Base-by-base conservation (phyloP, 2,329 filamentous ascomycete genomes). In the Apiospora aurea region DNA sequence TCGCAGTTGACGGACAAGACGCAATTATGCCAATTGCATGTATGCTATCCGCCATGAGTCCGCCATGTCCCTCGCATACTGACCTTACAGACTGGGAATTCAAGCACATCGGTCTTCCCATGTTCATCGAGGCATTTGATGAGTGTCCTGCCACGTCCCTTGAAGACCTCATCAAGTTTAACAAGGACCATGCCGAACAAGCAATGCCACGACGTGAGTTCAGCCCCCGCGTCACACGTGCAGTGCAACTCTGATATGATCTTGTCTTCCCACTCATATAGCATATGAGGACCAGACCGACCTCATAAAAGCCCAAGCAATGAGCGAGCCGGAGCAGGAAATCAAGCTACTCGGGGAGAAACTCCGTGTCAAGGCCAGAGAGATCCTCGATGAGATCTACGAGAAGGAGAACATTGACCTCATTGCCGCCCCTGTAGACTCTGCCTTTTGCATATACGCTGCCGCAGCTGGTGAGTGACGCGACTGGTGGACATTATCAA, bases 1-100 rank as follows among this genome's bases (percentile, higher is more conserved):
- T 72, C 24, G 41, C 24, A 7, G 38, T 69, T 5, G 69, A 71
- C 66, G 72, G 67, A 16, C 34, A 73, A 29, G 24, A 69, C 16
- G 47, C 69, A 2, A 69, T 73, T n/a, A 73, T 66, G 61, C 49
- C 71, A 4, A 71, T 73, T 13, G 71, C 71, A 6, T 73, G 71
- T 73, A 47, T 44, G 71, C 38, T 38, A 16, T 5, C 14, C 44
- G 5, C 53, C 0, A 34, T 11, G 1, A 11, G 14, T 29, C 2
- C 16, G 8, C 29, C 1, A 16, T 2, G 0, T 2, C 8, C 34
- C 26, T 16, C 26, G 6, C 6, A 14, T 4, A n/a, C 10, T 64
- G 5, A 14, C 2, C n/a, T 1, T n/a, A 5, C 41, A 71, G 70
- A 67, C 26, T 71, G 53, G 69, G 67, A 73, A 6, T 73, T 73